Base-by-base conservation (phyloP, 352 stramenopile genomes). In the Aphanomyces stellatus region DNA sequence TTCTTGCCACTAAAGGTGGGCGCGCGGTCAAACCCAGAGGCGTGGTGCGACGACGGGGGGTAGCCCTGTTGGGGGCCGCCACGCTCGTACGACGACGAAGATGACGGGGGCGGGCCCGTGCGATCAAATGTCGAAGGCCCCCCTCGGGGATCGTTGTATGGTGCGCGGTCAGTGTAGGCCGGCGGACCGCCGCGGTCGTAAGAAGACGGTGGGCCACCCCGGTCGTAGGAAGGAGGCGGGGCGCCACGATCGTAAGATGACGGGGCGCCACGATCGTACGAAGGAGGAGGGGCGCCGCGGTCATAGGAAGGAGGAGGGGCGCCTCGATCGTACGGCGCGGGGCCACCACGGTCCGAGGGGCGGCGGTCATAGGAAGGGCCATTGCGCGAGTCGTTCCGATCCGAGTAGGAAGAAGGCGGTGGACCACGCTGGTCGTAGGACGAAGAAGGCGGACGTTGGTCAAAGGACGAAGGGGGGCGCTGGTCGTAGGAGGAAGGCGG, bases 1-100 rank as follows among this genome's bases (percentile, higher is more conserved):
- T 88, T 87, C 25, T 57, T 57, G 11, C 25, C 49, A 4, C 17
- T 11, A n/a, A 57, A 17, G 22, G 49, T 15, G 7, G 19, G 19
- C 11, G 49, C 19, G 22, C 19, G 19, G 11, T 22, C 49, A 15
- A 30, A 57, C 25, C 19, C 49, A n/a, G n/a, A n/a, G n/a, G 0
- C n/a, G 0, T 19, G 11, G n/a, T 46, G n/a, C 37, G 37, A 46
- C n/a, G 13, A 19, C n/a, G 37, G 37, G 13, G 37, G 37, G 11
- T 11, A 19, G 13, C n/a, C 11, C n/a, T 46, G 37, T 46, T 11
- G 11, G n/a, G 37, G 37, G 37, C 37, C 37, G 2, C 37, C 37
- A 46, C 37, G 37, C 13, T 46, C 37, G n/a, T 46, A n/a, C n/a
- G n/a, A n/a, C n/a, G n/a, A n/a, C n/a, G n/a, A n/a, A n/a, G n/a